Evolutionary conservation across 345 rosid species (phyloP).

Genomic region (Eutrema heterophyllum): DNA sequence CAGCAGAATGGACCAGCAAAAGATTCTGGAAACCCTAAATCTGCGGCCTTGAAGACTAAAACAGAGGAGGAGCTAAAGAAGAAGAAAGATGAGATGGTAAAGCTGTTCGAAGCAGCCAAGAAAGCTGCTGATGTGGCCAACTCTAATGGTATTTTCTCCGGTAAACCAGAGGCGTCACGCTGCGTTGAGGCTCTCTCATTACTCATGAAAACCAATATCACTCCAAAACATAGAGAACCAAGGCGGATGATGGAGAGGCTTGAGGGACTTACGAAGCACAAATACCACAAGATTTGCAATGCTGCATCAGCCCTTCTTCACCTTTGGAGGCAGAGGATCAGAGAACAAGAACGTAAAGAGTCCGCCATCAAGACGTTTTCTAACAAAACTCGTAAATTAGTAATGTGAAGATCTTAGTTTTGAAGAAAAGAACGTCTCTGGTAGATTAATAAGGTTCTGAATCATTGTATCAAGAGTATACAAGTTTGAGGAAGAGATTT

Average conservation of each 20-base stretch:
- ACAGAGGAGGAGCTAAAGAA: too few species aligned
- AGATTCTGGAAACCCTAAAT: not conserved
- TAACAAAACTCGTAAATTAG: not conserved
- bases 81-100: not conserved
- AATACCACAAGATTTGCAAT: not conserved
- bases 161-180: not conserved
- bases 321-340: not conserved
- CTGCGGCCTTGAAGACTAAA: not conserved
- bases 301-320: conserved; percentile 7
- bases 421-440: not conserved
- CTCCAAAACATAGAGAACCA: not conserved
- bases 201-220: not conserved
- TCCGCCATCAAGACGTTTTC: not conserved
- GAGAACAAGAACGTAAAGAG: not conserved
- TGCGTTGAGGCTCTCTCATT: not conserved
- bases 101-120: not conserved
- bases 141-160: not conserved
- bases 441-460: not conserved
- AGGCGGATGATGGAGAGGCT: conserved; percentile 12
- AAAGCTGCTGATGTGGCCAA: conserved; percentile 17
- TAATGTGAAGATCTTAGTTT: not conserved
- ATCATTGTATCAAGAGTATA: not conserved
- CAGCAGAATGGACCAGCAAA: not conserved
- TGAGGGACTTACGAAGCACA: conserved; percentile 10
- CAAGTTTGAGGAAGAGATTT: too few species aligned